These are phyloP conservation scores for Penicillium nucicola DNA, from an alignment of 495 filamentous ascomycete species.

Conservation along the genomic window DNA sequence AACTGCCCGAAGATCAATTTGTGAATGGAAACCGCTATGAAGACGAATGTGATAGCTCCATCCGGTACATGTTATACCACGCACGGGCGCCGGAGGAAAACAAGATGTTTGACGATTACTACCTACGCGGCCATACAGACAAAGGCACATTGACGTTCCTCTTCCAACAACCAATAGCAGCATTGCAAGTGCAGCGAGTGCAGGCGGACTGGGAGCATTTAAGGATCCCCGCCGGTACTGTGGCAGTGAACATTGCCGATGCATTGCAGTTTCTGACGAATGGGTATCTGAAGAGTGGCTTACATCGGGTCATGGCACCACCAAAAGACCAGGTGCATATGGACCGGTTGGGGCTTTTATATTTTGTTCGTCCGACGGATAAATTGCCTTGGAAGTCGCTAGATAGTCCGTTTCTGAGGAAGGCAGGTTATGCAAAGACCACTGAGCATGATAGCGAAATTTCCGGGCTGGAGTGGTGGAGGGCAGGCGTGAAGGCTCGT, in stretches of 20 bases:
- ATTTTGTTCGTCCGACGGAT: constrained; percentile 42
- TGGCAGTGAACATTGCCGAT: constrained; percentile 49
- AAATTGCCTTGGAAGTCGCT: constrained; percentile 12
- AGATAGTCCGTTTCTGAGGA: constrained; percentile 14
- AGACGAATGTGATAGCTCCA: constrained; percentile 39
- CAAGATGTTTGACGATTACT: constrained; percentile 35
- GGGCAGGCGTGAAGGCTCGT: constrained; percentile 1
- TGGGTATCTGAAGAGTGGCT: constrained; percentile 41
- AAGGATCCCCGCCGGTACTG: constrained; percentile 20
- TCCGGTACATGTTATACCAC: constrained; percentile 56
- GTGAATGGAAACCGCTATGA: constrained; percentile 48
- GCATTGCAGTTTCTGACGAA: constrained; percentile 38
- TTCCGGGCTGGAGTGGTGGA: constrained; percentile 4
- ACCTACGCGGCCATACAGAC: constrained; percentile 51
- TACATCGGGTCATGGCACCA: constrained; percentile 48
- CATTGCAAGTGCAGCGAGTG: constrained; percentile 41
- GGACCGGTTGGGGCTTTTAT: constrained; percentile 43
- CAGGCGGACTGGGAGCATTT: constrained; percentile 24
- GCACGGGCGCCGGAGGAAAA: constrained; percentile 43
- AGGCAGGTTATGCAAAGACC: constrained; percentile 6
- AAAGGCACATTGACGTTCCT: constrained; percentile 51
- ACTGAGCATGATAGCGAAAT: constrained; percentile 4
- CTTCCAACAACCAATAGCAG: constrained; percentile 55
- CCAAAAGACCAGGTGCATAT: constrained; percentile 43
- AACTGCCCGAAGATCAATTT: constrained; percentile 52